phyloP scores from a whole-genome alignment of 345 rosid genomes.

The Stellera chamaejasme region DNA sequence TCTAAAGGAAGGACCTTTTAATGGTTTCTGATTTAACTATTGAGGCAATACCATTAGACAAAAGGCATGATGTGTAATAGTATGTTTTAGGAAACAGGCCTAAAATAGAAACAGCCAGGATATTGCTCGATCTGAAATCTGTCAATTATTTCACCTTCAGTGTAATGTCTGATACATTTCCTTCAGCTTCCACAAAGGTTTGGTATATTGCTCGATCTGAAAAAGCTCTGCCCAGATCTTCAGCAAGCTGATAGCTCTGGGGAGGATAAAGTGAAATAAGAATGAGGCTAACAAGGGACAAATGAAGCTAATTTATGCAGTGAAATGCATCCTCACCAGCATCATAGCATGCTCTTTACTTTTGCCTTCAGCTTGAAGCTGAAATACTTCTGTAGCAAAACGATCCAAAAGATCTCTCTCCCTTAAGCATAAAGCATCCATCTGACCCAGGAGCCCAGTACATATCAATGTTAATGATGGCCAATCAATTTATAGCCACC shows the following conservation, averaged over 20 bases:
- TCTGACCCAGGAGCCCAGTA: slow-evolving; percentile 26
- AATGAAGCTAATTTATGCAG: slow-evolving; percentile 2
- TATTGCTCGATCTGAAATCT: too few relatives aligned
- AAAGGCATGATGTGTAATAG: too few relatives aligned
- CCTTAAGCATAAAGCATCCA: slow-evolving; percentile 56
- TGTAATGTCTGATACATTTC: slow-evolving; percentile 35
- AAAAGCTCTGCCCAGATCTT: slow-evolving; percentile 87
- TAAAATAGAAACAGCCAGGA: too few relatives aligned
- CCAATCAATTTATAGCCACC: background rate
- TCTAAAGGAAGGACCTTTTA: too few relatives aligned
- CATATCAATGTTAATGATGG: background rate
- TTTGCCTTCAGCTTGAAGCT: slow-evolving; percentile 54
- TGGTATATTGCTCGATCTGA: slow-evolving; percentile 65
- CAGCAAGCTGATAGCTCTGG: slow-evolving; percentile 80
- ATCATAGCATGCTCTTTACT: slow-evolving; percentile 53
- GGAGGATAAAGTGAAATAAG: background rate
- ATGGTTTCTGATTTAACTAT: too few relatives aligned
- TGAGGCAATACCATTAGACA: too few relatives aligned
- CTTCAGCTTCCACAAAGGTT: slow-evolving; percentile 51
- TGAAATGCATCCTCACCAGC: slow-evolving; percentile 32
- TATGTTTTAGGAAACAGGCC: too few relatives aligned
- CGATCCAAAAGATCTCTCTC: slow-evolving; percentile 78
- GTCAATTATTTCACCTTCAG: slow-evolving; percentile 41
- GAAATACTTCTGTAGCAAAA: slow-evolving; percentile 56
- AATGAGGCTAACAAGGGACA: slow-evolving; percentile 9